Base-by-base conservation (phyloP, 441 rosid genomes). In the Arabidopsis hybrid region DNA sequence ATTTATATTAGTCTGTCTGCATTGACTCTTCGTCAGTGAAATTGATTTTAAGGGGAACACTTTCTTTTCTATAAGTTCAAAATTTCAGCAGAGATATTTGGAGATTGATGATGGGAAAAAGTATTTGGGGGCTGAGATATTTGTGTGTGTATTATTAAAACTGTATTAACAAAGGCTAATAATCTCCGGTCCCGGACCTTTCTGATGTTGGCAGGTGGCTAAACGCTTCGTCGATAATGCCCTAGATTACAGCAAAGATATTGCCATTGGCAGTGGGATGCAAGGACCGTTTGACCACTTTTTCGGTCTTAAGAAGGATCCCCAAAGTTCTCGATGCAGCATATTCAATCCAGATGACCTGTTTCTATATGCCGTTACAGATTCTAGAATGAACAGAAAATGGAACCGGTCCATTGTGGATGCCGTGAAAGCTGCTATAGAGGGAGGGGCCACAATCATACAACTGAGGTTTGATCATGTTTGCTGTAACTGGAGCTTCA, bases 261-360 rank as follows among this genome's bases (percentile, higher is more conserved):
- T 95, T 60, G 72, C 49, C 52, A 85, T 95, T 71, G 99, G 99
- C 80, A 84, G 80, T 79, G 99, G 98, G 32, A 85, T 69, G 74
- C 97, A 95, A 85, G 97, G 99, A 55, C 99, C 98, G 16, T 89
- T 95, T 68, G 98, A 95, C 81, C 99, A 95, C 78, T 83, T 85
- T 39, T 80, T 90, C 51, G 67, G 72, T 83, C 90, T 95, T 52
- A 88, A 86, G 77, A 82, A 50, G 65, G 63, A 71, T 67, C 71
- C 77, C 17, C 76, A 67, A 67, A 79, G 43, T 62, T 79, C 64
- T 78, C 85, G 74, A 74, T 80, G 40, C 52, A 76, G 65, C 49
- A 67, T 61, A 31, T 90, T 91, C 72, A 80, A 82, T 80, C 93
- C 95, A 29, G 82, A 79, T 63, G 81, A 83, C 81, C 78, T 95